phyloP scores from a whole-genome alignment of 2,329 filamentous ascomycete genomes.

The Myriangium duriaei region DNA sequence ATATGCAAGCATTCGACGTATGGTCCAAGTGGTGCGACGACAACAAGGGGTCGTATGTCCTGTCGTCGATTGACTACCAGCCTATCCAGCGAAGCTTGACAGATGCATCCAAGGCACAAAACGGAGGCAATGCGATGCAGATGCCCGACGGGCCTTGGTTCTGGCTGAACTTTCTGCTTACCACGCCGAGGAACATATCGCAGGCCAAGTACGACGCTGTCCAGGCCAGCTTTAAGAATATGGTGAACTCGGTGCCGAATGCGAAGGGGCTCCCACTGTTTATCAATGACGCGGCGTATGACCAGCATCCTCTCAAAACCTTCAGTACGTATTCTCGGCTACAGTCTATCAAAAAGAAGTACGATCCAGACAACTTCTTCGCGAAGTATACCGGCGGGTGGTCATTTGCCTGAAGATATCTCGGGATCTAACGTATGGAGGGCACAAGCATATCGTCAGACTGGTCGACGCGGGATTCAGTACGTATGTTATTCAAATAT shows the following conservation, averaged over 20 bases:
- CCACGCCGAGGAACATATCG: conserved; percentile 17
- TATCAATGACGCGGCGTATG: conserved; percentile 10
- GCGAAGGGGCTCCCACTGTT: conserved; percentile 14
- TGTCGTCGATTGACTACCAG: conserved; percentile 18
- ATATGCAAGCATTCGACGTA: conserved; percentile 15
- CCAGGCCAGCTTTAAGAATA: conserved; percentile 21
- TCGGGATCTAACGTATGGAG: too few species aligned
- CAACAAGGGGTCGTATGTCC: conserved; percentile 21
- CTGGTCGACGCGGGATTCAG: too few species aligned
- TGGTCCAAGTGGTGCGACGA: conserved; percentile 22
- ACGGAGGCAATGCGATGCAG: conserved; percentile 23
- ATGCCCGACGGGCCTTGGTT: conserved; percentile 25
- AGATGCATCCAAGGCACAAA: conserved; percentile 21
- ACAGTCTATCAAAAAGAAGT: conserved; percentile 8
- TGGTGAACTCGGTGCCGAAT: conserved; percentile 20
- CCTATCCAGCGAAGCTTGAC: conserved; percentile 22
- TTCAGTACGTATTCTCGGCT: conserved; percentile 8
- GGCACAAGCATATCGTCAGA: too few species aligned
- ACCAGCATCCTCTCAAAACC: conserved; percentile 2
- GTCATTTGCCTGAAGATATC: conserved; percentile 7
- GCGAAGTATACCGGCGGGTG: conserved; percentile 3
- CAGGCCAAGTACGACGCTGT: conserved; percentile 18
- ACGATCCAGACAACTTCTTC: conserved; percentile 8
- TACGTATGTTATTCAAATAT: too few species aligned
- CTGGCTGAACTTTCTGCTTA: conserved; percentile 22